Evolutionary conservation across 805 yeast species (phyloP), one percentile per base, ranked within the genome.

Genomic region (Candida ficus): DNA sequence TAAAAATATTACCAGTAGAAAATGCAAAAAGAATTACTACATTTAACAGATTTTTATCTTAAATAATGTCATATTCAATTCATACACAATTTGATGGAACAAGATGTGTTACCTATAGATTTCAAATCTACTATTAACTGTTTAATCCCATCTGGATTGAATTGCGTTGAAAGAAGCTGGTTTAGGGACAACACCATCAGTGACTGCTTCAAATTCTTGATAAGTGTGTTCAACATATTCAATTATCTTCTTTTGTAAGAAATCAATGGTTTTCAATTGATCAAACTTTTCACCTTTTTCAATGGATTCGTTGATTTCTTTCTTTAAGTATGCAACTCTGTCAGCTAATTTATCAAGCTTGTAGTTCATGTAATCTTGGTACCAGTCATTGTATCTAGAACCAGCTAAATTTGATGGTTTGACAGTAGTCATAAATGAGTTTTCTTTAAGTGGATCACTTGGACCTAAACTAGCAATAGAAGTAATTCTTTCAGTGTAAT

Each of bases 401-500:
- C 64, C 67, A 39, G 54, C 56, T 42, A 62, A 53, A 19, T 39
- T 53, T 36, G 65, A 62, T 16, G 74, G 73, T 50, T 61, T 67
- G 37, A 64, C 65, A 3, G 73, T 66, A 16, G 63, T 57, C 37
- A 66, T 52, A 16, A 66, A 70, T 13, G 70, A 61, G 30, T 68
- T 70, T 19, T 64, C 66, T 31, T 51, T 38, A 39, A 57, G 51
- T 25, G 68, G 57, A 41, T 65, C 61, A 35, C 58, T 60, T 21
- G 75, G 71, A 50, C 70, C 62, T 49, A 61, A 68, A 7, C 70
- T 63, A 14, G 66, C 65, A 29, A 70, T 71, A 6, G 66, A 53
- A 2, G 73, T 66, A 45, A 70, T 66, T 56, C 73, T 62, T 45
- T 70, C 73, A 23, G 44, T 44, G 44, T 56, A 53, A 16, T 47